Evolutionary conservation across 2,329 filamentous ascomycete species (phyloP).

Genomic region (Emergomyces orientalis): DNA sequence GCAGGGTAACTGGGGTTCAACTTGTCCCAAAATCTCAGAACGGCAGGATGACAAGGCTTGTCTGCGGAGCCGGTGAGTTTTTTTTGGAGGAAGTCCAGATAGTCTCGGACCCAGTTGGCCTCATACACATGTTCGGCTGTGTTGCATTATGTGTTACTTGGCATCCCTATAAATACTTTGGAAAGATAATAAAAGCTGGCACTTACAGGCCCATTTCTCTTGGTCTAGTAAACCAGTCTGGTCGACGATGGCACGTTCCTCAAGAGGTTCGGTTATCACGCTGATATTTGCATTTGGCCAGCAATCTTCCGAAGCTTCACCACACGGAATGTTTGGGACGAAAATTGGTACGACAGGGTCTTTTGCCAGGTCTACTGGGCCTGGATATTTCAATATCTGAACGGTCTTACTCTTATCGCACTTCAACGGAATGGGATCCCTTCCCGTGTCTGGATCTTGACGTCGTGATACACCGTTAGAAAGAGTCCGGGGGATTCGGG

Average conservation of each 20-base stretch:
- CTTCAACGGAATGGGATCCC: not conserved
- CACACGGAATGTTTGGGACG: not conserved
- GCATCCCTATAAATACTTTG: not conserved
- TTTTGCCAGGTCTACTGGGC: not conserved
- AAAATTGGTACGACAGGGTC: not conserved
- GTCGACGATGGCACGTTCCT: not conserved
- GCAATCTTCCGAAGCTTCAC: conserved; percentile 5
- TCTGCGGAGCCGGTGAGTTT: not conserved
- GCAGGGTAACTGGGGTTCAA: not conserved
- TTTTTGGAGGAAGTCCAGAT: conserved; percentile 6
- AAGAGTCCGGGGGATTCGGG: not conserved
- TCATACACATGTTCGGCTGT: conserved; percentile 11
- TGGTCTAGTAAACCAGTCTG: conserved; percentile 4
- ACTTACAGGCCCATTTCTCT: conserved; percentile 7
- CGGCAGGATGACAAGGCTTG: not conserved
- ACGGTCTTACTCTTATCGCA: conserved; percentile 1
- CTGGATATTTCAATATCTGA: conserved; percentile 1
- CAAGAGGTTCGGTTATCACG: not conserved
- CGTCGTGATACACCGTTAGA: not conserved
- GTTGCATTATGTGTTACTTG: not conserved
- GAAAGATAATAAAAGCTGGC: not conserved
- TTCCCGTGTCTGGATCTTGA: conserved; percentile 5
- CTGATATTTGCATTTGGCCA: conserved; percentile 2
- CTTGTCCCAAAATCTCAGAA: not conserved
- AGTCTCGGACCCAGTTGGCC: conserved; percentile 9